These are phyloP conservation scores for Entomortierella chlamydospora DNA, from an alignment of 192 early-diverging fungal genomes.

Conservation along the genomic window DNA sequence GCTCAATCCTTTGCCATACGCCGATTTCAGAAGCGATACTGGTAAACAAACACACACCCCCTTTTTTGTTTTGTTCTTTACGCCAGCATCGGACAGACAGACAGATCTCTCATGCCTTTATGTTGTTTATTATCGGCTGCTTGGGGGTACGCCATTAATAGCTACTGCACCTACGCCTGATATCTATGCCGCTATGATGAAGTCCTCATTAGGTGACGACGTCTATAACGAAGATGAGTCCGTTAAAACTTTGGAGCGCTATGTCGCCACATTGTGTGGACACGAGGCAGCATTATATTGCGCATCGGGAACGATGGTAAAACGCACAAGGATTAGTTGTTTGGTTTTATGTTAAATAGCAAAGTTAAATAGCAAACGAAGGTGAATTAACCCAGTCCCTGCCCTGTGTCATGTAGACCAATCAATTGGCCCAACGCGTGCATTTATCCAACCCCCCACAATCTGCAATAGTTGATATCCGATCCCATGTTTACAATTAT, in stretches of 20 bases:
- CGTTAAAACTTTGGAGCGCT: conserved; percentile 71
- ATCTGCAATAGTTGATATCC: conserved; percentile 77
- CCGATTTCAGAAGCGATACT: conserved; percentile 65
- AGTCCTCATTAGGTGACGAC: conserved; percentile 67
- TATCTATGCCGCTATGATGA: conserved; percentile 69
- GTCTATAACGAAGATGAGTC: conserved; percentile 79
- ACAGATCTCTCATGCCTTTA: too few relatives aligned
- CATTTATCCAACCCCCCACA: conserved; percentile 82
- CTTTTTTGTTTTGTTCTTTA: background rate
- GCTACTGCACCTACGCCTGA: conserved; percentile 66
- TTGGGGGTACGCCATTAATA: background rate
- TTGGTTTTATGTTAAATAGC: background rate
- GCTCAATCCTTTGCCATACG: conserved; percentile 29
- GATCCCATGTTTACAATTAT: conserved; percentile 82
- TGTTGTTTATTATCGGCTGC: background rate
- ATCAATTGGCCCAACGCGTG: conserved; percentile 83
- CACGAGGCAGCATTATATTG: conserved; percentile 86
- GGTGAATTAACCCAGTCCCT: background rate
- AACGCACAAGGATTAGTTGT: background rate
- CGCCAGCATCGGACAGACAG: background rate
- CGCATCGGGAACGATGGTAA: conserved; percentile 82
- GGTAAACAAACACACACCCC: conserved; percentile 11
- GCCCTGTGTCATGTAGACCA: conserved; percentile 49
- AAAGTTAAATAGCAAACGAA: background rate
- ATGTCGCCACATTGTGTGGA: conserved; percentile 75